A percentile compares a stretch with the other conserved stretches of the same genome.
Evolutionary conservation across 116 monocot species (phyloP).

Genomic region (Papilionanthe hybrid): DNA sequence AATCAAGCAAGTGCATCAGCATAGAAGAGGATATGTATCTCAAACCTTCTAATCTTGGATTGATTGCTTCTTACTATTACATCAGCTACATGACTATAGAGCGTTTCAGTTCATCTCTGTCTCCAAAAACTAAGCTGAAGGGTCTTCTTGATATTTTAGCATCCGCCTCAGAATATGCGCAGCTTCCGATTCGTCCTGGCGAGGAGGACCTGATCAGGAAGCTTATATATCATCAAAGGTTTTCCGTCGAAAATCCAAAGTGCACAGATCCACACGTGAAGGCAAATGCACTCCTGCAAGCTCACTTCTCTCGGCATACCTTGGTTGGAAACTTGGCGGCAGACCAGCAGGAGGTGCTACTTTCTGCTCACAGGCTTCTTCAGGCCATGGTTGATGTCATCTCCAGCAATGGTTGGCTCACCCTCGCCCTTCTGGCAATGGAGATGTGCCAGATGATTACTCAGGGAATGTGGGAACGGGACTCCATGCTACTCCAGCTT

Average conservation of each 20-base stretch:
- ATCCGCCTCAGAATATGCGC: conserved; percentile 88
- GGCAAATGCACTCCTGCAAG: conserved; percentile 92
- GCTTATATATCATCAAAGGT: conserved; percentile 83
- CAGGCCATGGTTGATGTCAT: conserved; percentile 99
- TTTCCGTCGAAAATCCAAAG: conserved; percentile 80
- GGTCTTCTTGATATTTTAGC: conserved; percentile 83
- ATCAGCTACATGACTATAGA: conserved; percentile 91
- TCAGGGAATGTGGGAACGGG: conserved; percentile 69
- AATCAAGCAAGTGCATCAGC: conserved; percentile 82
- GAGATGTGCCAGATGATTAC: conserved; percentile 97
- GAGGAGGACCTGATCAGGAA: conserved; percentile 87
- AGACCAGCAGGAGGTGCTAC: conserved; percentile 87
- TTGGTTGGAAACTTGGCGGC: conserved; percentile 84
- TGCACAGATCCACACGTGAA: conserved; percentile 86
- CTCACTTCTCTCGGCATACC: conserved; percentile 78
- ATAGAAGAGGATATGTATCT: conserved; percentile 96
- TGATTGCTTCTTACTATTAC: conserved; percentile 95
- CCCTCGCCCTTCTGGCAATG: conserved; percentile 70
- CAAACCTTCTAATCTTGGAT: conserved; percentile 74
- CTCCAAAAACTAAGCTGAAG: conserved; percentile 76
- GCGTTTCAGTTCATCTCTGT: conserved; percentile 76
- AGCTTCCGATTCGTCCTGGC: conserved; percentile 82
- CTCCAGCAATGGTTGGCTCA: conserved; percentile 91
- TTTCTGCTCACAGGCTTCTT: conserved; percentile 76
- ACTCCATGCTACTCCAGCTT: conserved; percentile 75